Conservation (phyloP, 169 alveolate genomes). For the Plasmodium cynomolgi region DNA sequence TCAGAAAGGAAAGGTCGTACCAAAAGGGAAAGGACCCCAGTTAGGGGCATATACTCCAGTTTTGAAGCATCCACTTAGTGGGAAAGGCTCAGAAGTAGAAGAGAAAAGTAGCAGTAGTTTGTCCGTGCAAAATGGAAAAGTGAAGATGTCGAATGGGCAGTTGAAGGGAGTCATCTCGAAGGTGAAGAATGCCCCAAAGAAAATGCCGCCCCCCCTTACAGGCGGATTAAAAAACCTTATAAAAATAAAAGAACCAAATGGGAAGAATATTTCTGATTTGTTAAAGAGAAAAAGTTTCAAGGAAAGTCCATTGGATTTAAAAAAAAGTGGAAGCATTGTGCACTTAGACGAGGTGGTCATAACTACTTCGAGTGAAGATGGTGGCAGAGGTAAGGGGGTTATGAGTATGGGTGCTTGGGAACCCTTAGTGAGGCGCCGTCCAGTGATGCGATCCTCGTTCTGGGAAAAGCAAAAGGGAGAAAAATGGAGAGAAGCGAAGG, state of each 20-base stretch:
- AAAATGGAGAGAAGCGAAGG: not conserved
- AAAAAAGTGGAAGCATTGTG: not conserved
- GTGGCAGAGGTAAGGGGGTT: not conserved
- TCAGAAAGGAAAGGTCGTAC: not conserved
- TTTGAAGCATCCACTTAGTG: not conserved
- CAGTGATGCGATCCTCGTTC: not conserved
- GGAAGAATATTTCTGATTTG: not conserved
- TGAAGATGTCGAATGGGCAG: not conserved
- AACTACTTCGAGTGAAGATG: not conserved
- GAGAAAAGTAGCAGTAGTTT: not conserved
- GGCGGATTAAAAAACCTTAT: not conserved
- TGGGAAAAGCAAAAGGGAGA: not conserved
- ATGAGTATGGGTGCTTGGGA: not conserved
- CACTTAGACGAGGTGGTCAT: not conserved
- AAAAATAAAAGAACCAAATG: constrained; percentile 20
- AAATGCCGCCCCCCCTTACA: not conserved
- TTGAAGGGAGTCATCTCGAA: not conserved
- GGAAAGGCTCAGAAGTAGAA: not conserved
- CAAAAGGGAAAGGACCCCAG: not conserved
- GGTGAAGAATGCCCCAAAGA: not conserved
- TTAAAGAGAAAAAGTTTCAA: constrained; percentile 16
- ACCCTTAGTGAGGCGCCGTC: not conserved
- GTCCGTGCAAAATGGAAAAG: not conserved
- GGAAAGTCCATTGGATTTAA: constrained; percentile 5
- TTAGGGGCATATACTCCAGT: not conserved